Base-by-base conservation (phyloP, 345 rosid species). In the Mercurialis annua region DNA sequence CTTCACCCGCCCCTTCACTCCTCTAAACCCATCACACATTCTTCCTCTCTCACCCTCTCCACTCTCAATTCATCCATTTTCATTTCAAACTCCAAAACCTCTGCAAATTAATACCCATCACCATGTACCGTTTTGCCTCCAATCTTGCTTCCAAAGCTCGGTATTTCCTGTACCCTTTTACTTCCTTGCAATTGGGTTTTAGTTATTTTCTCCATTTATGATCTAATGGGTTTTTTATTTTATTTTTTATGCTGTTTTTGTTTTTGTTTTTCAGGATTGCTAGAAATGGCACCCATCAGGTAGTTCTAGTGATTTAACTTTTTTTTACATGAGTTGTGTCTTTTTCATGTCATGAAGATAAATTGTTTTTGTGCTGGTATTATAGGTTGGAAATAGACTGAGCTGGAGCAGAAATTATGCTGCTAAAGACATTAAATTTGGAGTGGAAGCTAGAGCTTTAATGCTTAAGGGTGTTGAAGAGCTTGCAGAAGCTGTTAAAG, bases 381-480 rank as follows among this genome's bases (percentile, higher is more conserved):
- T 7, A 31, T 79, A 91, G 97, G 66, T 91, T 81, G 95, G 85
- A 70, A 85, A 86, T 66, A 86, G 90, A 61, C 74, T 87, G 69
- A 83, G 52, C 69, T 91, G 93, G 83, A 80, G 72, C 70, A 85
- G 99, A 66, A 89, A 82, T 64, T 92, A 94, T 89, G 95, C 96
- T 0, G 91, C 96, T 0, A 94, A 94, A 79, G 97, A 94, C 63
- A 87, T 85, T n/a, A 83, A 52, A 67, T 92, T 90, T 33, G 93
- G 97, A 11, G 97, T 91, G 30, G 98, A 94, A 30, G 97, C 93
- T 38, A 83, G 99, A 46, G 92, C 93, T 69, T 59, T 81, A 65
- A 94, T 94, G 98, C 98, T 94, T 33, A 87, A 64, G 71, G 98
- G 99, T 56, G 98, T 89, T 14, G 98, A 94, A 81, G 99, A 94